Evolutionary conservation across 2,329 filamentous ascomycete species (phyloP).

Genomic region (Colletotrichum lupini): DNA sequence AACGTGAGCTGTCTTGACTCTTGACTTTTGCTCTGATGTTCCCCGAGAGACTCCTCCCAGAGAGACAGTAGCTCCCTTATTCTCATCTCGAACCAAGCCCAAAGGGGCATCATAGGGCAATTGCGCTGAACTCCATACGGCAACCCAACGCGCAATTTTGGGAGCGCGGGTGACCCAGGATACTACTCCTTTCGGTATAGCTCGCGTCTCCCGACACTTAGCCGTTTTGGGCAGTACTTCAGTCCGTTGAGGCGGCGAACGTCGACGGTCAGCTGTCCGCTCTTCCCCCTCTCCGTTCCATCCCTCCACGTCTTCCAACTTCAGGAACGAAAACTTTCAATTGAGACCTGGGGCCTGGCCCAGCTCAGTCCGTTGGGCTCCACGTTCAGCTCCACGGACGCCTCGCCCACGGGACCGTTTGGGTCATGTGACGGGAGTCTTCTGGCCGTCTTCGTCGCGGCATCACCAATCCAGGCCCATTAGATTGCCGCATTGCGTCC

Average conservation of each 20-base stretch:
- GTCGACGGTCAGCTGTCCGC: constrained; percentile 23
- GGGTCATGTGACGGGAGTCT: background rate
- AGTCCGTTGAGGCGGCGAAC: background rate
- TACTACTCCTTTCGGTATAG: background rate
- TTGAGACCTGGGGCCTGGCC: constrained; percentile 12
- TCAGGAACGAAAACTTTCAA: constrained; percentile 11
- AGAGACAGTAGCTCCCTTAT: background rate
- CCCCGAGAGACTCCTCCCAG: too few relatives aligned
- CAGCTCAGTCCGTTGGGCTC: constrained; percentile 14
- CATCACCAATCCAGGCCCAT: background rate
- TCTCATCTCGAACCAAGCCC: background rate
- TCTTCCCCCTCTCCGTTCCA: constrained; percentile 19
- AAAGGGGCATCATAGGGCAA: background rate
- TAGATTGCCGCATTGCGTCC: background rate
- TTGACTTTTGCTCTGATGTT: background rate
- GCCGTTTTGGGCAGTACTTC: background rate
- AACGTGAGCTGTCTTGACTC: background rate
- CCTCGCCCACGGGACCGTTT: constrained; percentile 19
- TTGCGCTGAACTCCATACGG: constrained; percentile 15
- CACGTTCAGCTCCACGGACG: constrained; percentile 1
- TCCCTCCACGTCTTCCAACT: background rate
- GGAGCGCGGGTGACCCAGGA: constrained; percentile 14
- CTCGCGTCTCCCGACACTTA: fast-evolving
- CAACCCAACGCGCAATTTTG: constrained; percentile 17
- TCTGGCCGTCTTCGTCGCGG: constrained; percentile 1